Base-by-base conservation (phyloP, 78 protist genomes). In the Speleostelium caveatum region DNA sequence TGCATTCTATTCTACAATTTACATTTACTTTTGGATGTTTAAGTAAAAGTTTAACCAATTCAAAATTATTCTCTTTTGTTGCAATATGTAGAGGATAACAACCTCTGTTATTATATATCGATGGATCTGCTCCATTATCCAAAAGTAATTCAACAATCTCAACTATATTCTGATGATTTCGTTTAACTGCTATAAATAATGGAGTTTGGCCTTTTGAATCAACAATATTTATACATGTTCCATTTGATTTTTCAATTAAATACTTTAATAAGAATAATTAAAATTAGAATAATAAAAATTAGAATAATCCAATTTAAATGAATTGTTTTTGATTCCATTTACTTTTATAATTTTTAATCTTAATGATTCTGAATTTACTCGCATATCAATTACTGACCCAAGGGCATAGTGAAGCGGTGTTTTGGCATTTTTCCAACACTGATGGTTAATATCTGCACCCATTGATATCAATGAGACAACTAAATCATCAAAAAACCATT, bases 401-500 rank as follows among this genome's bases (percentile, higher is more conserved):
- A 83, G 26, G 5, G 90, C 59, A 32, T 28, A 83, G 26, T 68
- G 75, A 30, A 83, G 38, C 45, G 90, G 69, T 30, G 77, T 73
- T 45, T 69, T 83, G n/a, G 79, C 90, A 36, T 72, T 59, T 39
- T 59, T 58, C 28, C 59, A 38, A 0, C 26, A 26, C 45, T 17
- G 28, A 33, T 41, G n/a, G 32, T 69, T 83, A 6, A 83, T 42
- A 59, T 83, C 53, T 28, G 56, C 78, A 1, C 90, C 90, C 45
- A 30, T 67, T 42, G 24, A 38, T 3, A 83, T 22, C 12, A 83
- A 19, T 39, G 19, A 41, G 1, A 28, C 63, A 26, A 83, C 74
- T n/a, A 69, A 45, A 41, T 72, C 59, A 69, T 60, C 53, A 83
- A 83, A 83, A 38, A 72, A 30, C 90, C 90, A 83, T 56, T 79